Conservation (phyloP, 305 asterid species). For the Fraxinus platypoda region DNA sequence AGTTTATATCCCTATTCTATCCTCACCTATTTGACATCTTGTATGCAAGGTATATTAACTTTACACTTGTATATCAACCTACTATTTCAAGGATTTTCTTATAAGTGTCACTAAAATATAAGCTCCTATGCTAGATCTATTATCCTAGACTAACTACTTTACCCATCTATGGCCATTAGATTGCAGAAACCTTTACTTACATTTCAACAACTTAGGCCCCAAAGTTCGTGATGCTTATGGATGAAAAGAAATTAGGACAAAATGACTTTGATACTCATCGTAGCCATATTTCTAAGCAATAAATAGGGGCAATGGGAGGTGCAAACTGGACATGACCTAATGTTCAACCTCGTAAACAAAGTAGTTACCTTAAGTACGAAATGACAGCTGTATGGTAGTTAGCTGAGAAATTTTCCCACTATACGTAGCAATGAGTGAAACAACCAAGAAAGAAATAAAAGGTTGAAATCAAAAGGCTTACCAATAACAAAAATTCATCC, state of each 20-base stretch:
- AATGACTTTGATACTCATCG: not conserved
- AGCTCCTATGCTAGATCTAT: not conserved
- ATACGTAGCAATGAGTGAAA: not conserved
- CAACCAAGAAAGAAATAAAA: slow-evolving; percentile 17
- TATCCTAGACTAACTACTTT: not conserved
- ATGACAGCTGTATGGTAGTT: not conserved
- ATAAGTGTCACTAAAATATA: not conserved
- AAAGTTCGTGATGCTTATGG: not conserved
- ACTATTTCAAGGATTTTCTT: not conserved
- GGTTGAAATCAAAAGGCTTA: slow-evolving; percentile 30
- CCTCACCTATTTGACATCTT: not conserved
- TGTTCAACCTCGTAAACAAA: slow-evolving; percentile 7
- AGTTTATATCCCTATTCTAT: not conserved
- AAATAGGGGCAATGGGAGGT: slow-evolving; percentile 17
- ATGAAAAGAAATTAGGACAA: not conserved
- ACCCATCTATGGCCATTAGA: not conserved
- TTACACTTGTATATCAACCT: not conserved
- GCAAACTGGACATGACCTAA: slow-evolving; percentile 16
- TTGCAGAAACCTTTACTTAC: not conserved
- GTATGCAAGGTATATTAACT: not conserved
- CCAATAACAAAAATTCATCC: slow-evolving; percentile 64
- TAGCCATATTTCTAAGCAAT: not conserved
- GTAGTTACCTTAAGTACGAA: not conserved
- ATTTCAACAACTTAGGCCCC: slow-evolving; percentile 1
- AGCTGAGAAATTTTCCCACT: not conserved